These are phyloP conservation scores for Agaricus subrufescens DNA, from an alignment of 768 basidiomycete genomes.

Conservation along the genomic window DNA sequence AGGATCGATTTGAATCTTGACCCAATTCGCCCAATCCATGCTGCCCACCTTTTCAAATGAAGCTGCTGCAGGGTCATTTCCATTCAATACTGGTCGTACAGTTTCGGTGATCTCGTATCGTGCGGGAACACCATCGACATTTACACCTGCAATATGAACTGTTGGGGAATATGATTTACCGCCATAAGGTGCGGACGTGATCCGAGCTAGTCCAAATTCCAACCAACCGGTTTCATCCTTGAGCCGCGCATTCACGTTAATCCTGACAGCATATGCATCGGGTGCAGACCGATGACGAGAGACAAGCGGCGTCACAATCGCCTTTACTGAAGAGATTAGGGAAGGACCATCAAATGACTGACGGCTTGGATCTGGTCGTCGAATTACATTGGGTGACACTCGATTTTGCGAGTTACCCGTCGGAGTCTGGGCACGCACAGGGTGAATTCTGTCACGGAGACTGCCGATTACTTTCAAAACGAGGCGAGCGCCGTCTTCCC, in stretches of 20 bases:
- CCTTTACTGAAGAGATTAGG: conserved; percentile 57
- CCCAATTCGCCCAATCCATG: conserved; percentile 63
- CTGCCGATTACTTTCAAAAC: conserved; percentile 36
- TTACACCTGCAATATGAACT: conserved; percentile 55
- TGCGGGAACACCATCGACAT: conserved; percentile 62
- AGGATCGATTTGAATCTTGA: conserved; percentile 52
- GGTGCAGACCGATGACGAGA: conserved; percentile 24
- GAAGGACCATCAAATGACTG: conserved; percentile 49
- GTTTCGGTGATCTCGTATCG: conserved; percentile 48
- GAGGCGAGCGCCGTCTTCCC: conserved; percentile 57
- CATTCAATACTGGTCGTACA: conserved; percentile 28
- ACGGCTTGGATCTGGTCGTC: conserved; percentile 21
- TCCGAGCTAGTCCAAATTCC: conserved; percentile 68
- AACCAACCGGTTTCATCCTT: conserved; percentile 66
- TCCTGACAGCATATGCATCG: conserved; percentile 54
- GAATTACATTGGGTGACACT: conserved; percentile 21
- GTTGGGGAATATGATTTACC: conserved; percentile 28
- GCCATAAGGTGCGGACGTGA: conserved; percentile 6
- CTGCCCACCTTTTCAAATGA: conserved; percentile 50
- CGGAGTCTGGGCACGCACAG: conserved; percentile 32
- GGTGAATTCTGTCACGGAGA: conserved; percentile 13
- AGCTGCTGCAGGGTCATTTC: conserved; percentile 28
- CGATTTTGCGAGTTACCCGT: conserved; percentile 24
- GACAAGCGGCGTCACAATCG: conserved; percentile 49
- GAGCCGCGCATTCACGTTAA: conserved; percentile 51